Percentiles rank a stretch among this genome's conserved stretches.
Evolutionary conservation across 2,329 filamentous ascomycete species (phyloP).

Genomic region (Curvularia sp.): DNA sequence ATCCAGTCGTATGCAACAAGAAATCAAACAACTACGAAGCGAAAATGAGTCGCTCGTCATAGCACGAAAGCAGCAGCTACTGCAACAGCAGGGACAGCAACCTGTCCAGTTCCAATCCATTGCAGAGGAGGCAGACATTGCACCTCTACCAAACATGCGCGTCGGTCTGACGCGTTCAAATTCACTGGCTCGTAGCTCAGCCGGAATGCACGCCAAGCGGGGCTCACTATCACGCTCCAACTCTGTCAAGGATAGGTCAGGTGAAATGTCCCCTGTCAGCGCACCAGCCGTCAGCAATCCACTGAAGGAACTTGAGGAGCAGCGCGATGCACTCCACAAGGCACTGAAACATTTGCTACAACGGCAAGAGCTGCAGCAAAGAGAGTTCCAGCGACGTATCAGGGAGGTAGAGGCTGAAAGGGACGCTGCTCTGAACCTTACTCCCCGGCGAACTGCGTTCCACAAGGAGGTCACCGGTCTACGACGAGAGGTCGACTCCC

Average conservation of each 20-base stretch:
- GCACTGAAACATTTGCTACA: slow-evolving; percentile 85
- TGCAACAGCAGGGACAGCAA: slow-evolving; percentile 58
- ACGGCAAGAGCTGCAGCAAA: slow-evolving; percentile 83
- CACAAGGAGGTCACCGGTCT: slow-evolving; percentile 81
- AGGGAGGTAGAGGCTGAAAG: slow-evolving; percentile 78
- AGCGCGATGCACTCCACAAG: slow-evolving; percentile 88
- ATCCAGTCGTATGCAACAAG: slow-evolving; percentile 84
- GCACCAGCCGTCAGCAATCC: slow-evolving; percentile 39
- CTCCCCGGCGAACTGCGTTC: slow-evolving; percentile 78
- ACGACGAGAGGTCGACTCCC: slow-evolving; percentile 81
- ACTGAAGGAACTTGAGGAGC: slow-evolving; percentile 90
- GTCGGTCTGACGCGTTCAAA: slow-evolving; percentile 69
- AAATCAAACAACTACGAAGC: slow-evolving; percentile 66
- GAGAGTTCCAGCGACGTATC: slow-evolving; percentile 83
- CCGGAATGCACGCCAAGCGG: slow-evolving; percentile 50
- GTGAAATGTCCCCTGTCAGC: slow-evolving; percentile 65
- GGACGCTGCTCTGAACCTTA: slow-evolving; percentile 72
- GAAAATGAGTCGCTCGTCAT: slow-evolving; percentile 68
- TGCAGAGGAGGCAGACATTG: slow-evolving; percentile 62
- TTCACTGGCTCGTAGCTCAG: slow-evolving; percentile 67
- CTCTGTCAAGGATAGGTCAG: slow-evolving; percentile 50
- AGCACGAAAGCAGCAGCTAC: slow-evolving; percentile 48
- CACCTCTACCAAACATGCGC: slow-evolving; percentile 39
- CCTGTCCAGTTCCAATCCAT: slow-evolving; percentile 66
- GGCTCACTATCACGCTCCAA: slow-evolving; percentile 62